Percentiles rank a stretch among this genome's conserved stretches.
Evolutionary conservation across 352 stramenopile species (phyloP).

Genomic region (Phytophthora melonis): DNA sequence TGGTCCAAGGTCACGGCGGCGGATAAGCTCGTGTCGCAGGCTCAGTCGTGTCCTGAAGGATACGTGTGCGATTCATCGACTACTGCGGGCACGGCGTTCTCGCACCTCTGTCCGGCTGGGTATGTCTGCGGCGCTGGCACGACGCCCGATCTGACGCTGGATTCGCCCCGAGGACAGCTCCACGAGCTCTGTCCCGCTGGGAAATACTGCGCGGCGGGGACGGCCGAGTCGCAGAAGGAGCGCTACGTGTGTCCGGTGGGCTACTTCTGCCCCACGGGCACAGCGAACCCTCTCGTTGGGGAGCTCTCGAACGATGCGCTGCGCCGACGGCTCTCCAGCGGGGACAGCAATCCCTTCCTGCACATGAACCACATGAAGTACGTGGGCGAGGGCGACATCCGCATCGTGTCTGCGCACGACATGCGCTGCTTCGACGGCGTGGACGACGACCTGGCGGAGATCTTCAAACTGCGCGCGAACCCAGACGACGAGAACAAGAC

Average conservation of each 20-base stretch:
- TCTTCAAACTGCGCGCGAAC: slow-evolving; percentile 48
- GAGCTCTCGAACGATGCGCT: slow-evolving; percentile 93
- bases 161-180: slow-evolving; percentile 91
- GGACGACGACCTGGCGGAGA: slow-evolving; percentile 77
- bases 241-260: slow-evolving; percentile 84
- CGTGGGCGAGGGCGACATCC: slow-evolving; percentile 89
- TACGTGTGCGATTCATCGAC: slow-evolving; percentile 96
- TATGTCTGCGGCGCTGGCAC: slow-evolving; percentile 96
- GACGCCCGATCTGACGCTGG: slow-evolving; percentile 92
- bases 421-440: slow-evolving; percentile 92
- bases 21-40: slow-evolving; percentile 67
- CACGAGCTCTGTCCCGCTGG: slow-evolving; percentile 90
- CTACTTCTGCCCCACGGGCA: slow-evolving; percentile 97
- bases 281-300: slow-evolving; percentile 87
- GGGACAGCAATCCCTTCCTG: slow-evolving; percentile 81
- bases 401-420: slow-evolving; percentile 91
- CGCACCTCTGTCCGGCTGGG: slow-evolving; percentile 87
- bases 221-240: slow-evolving; percentile 85
- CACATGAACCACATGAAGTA: slow-evolving; percentile 88
- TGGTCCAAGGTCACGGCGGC: slow-evolving; percentile 37
- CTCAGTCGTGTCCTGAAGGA: slow-evolving; percentile 93
- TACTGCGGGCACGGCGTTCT: slow-evolving; percentile 78
- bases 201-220: slow-evolving; percentile 90
- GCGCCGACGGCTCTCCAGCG: slow-evolving; percentile 64
- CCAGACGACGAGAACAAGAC: slow-evolving; percentile 9